Percentiles rank a stretch among this genome's conserved stretches.
These are phyloP conservation scores for Nissolia schottii DNA, from an alignment of 306 rosid genomes.

Conservation along the genomic window DNA sequence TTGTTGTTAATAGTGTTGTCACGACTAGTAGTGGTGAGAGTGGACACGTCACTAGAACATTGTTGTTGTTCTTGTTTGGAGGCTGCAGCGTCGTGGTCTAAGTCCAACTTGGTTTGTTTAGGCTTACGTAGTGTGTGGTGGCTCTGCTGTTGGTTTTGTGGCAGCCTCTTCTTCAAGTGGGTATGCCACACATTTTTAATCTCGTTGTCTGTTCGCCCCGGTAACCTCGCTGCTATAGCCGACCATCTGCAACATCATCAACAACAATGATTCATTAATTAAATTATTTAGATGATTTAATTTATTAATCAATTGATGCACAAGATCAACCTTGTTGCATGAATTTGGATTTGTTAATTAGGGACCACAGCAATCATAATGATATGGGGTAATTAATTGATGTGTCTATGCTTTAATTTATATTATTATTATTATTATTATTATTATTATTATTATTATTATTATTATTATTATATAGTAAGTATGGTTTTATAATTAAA, in stretches of 20 bases:
- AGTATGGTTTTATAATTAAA: not conserved
- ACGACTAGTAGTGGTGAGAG: constrained; percentile 10
- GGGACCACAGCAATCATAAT: not conserved
- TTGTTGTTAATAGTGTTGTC: not conserved
- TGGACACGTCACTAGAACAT: constrained; percentile 48
- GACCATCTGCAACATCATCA: constrained; percentile 72
- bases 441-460: too few relatives aligned
- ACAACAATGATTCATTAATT: too few relatives aligned
- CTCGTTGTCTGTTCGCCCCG: constrained; percentile 89
- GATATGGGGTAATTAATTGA: not conserved
- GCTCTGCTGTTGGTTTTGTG: constrained; percentile 15
- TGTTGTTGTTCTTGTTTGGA: constrained; percentile 15
- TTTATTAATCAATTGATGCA: not conserved
- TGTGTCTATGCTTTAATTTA: too few relatives aligned
- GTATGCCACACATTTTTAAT: constrained; percentile 97
- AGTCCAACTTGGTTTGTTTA: constrained; percentile 15
- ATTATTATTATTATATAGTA: too few relatives aligned
- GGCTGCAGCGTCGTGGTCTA: not conserved
- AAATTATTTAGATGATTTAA: too few relatives aligned
- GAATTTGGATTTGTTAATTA: not conserved
- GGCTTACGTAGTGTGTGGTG: constrained; percentile 12
- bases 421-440: too few relatives aligned
- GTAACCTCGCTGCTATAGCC: constrained; percentile 71
- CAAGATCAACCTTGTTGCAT: not conserved
- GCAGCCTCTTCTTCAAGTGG: constrained; percentile 73